Conservation (phyloP, 1,284 basidiomycete genomes). For the Rhodotorula sp. region DNA sequence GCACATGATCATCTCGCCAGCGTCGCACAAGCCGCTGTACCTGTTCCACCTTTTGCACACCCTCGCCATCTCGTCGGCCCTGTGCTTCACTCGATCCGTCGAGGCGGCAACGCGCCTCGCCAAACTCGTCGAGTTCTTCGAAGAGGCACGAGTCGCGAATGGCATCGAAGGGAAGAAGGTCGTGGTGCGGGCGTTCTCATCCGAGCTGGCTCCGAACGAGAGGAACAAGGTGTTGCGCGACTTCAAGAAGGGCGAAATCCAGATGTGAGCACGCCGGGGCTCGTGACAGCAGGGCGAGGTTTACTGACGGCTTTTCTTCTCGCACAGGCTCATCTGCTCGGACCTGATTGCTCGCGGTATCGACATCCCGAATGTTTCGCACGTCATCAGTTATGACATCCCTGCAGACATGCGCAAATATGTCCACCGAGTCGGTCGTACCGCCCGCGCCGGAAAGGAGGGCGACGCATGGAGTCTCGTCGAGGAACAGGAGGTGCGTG, state of each 20-base stretch:
- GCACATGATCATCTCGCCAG: conserved; percentile 76
- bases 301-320: not conserved
- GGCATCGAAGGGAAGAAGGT: conserved; percentile 47
- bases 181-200: conserved; percentile 72
- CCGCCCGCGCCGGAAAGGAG: conserved; percentile 80
- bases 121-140: conserved; percentile 77
- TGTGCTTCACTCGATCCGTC: conserved; percentile 94
- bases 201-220: conserved; percentile 73
- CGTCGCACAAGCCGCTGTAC: conserved; percentile 80
- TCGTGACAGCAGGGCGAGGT: not conserved
- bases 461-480: conserved; percentile 93
- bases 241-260: conserved; percentile 76
- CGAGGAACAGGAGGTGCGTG: conserved; percentile 82
- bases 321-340: conserved; percentile 79
- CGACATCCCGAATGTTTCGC: conserved; percentile 83
- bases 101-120: conserved; percentile 84
- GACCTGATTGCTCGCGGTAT: conserved; percentile 96
- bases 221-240: conserved; percentile 72
- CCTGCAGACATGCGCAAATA: conserved; percentile 98
- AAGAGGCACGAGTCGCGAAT: conserved; percentile 30
- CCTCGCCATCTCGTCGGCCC: conserved; percentile 51
- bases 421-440: conserved; percentile 91
- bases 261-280: conserved; percentile 62
- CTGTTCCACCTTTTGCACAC: conserved; percentile 79
- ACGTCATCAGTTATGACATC: conserved; percentile 91